Evolutionary conservation across 805 yeast genomes (phyloP).

Genomic region (Barnettozyma wickerhamii): DNA sequence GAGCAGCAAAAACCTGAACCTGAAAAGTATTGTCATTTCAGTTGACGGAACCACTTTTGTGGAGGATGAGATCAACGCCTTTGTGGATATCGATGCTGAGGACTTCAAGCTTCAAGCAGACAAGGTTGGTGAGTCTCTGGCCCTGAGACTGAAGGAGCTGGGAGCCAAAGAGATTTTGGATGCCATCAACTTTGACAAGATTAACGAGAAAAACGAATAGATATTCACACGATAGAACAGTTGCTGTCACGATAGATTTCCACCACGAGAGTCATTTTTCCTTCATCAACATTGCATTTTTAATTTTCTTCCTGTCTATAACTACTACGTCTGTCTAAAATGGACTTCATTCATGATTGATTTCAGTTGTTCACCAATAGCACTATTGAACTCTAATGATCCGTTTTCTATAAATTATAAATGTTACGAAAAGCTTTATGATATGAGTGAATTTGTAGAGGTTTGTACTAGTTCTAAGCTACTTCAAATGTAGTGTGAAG

Average conservation of each 20-base stretch:
- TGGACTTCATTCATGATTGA: not conserved
- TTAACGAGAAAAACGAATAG: slow-evolving; percentile 33
- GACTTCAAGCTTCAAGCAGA: slow-evolving; percentile 59
- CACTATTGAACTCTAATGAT: not conserved
- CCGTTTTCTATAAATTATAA: not conserved
- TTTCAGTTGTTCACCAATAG: not conserved
- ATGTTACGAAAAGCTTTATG: not conserved
- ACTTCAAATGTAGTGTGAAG: not conserved
- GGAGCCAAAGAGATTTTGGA: slow-evolving; percentile 88
- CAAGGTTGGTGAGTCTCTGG: slow-evolving; percentile 64
- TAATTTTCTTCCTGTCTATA: not conserved
- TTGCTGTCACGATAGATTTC: too few species aligned
- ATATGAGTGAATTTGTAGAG: not conserved
- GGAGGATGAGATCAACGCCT: slow-evolving; percentile 41
- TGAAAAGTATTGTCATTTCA: slow-evolving; percentile 74
- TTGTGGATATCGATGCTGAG: slow-evolving; percentile 20
- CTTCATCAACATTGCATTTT: slow-evolving; percentile 1
- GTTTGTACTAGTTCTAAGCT: not conserved
- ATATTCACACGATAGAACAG: not conserved
- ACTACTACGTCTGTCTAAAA: not conserved
- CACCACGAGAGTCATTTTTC: too few species aligned
- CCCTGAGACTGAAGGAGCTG: slow-evolving; percentile 54
- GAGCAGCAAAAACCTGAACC: slow-evolving; percentile 39
- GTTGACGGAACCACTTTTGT: slow-evolving; percentile 77
- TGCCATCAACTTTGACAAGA: slow-evolving; percentile 66